phyloP scores from a whole-genome alignment of 768 basidiomycete genomes.

The Russula dissimulans region DNA sequence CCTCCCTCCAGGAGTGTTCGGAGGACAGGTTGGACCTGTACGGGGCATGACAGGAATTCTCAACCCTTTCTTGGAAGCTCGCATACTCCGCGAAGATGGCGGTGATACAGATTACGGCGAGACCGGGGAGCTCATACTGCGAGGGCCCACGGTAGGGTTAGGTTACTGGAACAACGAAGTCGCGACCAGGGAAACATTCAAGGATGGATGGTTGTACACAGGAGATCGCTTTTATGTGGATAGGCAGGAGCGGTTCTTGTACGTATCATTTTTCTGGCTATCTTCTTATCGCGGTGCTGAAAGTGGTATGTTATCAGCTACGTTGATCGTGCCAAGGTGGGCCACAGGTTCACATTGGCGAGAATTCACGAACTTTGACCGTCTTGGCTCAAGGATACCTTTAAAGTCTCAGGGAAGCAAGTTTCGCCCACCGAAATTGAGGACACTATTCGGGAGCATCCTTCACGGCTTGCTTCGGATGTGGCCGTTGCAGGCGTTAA shows the following conservation, averaged over 20 bases:
- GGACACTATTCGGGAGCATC: conserved; percentile 50
- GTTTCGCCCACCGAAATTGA: conserved; percentile 79
- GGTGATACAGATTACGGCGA: conserved; percentile 45
- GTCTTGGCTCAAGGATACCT: conserved; percentile 45
- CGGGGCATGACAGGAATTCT: conserved; percentile 48
- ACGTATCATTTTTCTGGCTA: conserved; percentile 16
- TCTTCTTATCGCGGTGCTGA: not conserved
- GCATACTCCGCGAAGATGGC: conserved; percentile 52
- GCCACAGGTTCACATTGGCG: not conserved
- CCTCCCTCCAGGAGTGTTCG: conserved; percentile 6
- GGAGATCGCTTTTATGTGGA: conserved; percentile 64
- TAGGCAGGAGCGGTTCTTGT: conserved; percentile 58
- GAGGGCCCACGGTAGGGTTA: conserved; percentile 43
- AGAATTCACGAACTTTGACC: not conserved
- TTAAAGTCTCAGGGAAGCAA: conserved; percentile 73
- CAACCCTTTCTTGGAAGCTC: conserved; percentile 53
- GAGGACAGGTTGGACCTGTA: conserved; percentile 19
- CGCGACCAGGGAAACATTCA: conserved; percentile 58
- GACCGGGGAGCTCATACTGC: conserved; percentile 57
- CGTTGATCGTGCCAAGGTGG: conserved; percentile 68
- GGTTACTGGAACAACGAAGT: conserved; percentile 70
- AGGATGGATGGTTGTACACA: conserved; percentile 62
- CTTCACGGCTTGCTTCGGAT: conserved; percentile 44
- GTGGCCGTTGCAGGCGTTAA: conserved; percentile 65
- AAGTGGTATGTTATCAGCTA: conserved; percentile 35